Evolutionary conservation across 108 stramenopile species (phyloP).

Genomic region (Fragilariopsis cylindrus): DNA sequence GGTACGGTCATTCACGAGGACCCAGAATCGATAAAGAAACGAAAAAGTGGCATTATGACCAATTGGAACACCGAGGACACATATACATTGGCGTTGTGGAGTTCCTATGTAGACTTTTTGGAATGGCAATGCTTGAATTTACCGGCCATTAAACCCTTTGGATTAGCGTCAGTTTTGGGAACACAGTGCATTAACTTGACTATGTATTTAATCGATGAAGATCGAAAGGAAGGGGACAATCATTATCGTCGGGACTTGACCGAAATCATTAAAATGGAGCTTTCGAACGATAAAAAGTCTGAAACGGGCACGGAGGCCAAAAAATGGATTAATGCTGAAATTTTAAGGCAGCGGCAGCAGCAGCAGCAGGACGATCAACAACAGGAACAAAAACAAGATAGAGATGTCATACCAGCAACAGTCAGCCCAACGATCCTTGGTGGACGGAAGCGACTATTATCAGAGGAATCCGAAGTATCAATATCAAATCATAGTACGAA

Average conservation of each 20-base stretch:
- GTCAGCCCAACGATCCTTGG: background rate
- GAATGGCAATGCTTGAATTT: constrained; percentile 81
- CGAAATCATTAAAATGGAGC: constrained; percentile 46
- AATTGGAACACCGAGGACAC: constrained; percentile 80
- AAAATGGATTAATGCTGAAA: constrained; percentile 19
- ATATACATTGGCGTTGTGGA: constrained; percentile 86
- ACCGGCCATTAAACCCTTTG: constrained; percentile 84
- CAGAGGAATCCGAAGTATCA: constrained; percentile 12
- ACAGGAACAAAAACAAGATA: too few relatives aligned
- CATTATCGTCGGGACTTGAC: constrained; percentile 36
- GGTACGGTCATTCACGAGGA: constrained; percentile 76
- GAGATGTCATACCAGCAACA: too few relatives aligned
- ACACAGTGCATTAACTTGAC: constrained; percentile 68
- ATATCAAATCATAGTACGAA: constrained; percentile 7
- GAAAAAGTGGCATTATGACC: constrained; percentile 61
- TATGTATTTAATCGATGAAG: constrained; percentile 61
- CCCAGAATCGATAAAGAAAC: constrained; percentile 57
- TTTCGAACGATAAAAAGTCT: constrained; percentile 33
- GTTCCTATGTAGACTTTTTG: constrained; percentile 79
- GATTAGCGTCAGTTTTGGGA: constrained; percentile 61
- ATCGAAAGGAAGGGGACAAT: constrained; percentile 29
- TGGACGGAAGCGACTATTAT: background rate
- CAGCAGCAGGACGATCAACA: background rate
- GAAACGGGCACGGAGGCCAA: constrained; percentile 27
- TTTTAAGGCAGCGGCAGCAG: constrained; percentile 5